Conservation (phyloP, 2,329 filamentous ascomycete genomes). For the Fusarium succisae region DNA sequence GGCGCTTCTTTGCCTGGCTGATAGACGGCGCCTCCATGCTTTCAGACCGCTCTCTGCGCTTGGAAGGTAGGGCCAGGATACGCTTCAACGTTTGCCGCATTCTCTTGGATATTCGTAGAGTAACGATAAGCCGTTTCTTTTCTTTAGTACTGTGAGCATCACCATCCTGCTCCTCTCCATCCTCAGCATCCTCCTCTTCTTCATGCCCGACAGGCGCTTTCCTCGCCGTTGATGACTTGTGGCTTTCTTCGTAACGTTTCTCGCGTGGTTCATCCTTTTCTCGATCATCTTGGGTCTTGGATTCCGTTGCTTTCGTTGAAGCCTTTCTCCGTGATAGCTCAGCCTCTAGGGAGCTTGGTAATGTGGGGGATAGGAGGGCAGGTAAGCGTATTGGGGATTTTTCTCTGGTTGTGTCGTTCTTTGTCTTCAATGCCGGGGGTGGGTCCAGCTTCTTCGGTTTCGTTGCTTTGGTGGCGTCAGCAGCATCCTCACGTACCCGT, state of each 20-base stretch:
- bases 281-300: slow-evolving; percentile 29
- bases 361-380: slow-evolving; percentile 63
- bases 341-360: slow-evolving; percentile 62
- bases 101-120: slow-evolving; percentile 60
- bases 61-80: slow-evolving; percentile 56
- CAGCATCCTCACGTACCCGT: slow-evolving; percentile 44
- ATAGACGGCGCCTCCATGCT: slow-evolving; percentile 53
- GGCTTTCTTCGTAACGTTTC: slow-evolving; percentile 31
- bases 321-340: slow-evolving; percentile 47
- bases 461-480: slow-evolving; percentile 42
- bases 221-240: slow-evolving; percentile 33
- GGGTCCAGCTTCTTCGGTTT: slow-evolving; percentile 46
- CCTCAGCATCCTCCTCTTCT: slow-evolving; percentile 49
- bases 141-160: slow-evolving; percentile 43
- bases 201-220: slow-evolving; percentile 44
- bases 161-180: slow-evolving; percentile 45
- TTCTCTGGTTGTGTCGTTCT: slow-evolving; percentile 49
- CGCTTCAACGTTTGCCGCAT: slow-evolving; percentile 56
- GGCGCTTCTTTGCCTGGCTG: slow-evolving; percentile 59
- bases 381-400: slow-evolving; percentile 54
- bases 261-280: slow-evolving; percentile 33
- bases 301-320: slow-evolving; percentile 32
- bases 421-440: slow-evolving; percentile 42
- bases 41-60: slow-evolving; percentile 45
- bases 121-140: slow-evolving; percentile 53